Evolutionary conservation across 2,329 filamentous ascomycete species (phyloP).

Genomic region (Magnaporthiopsis rhizophila): DNA sequence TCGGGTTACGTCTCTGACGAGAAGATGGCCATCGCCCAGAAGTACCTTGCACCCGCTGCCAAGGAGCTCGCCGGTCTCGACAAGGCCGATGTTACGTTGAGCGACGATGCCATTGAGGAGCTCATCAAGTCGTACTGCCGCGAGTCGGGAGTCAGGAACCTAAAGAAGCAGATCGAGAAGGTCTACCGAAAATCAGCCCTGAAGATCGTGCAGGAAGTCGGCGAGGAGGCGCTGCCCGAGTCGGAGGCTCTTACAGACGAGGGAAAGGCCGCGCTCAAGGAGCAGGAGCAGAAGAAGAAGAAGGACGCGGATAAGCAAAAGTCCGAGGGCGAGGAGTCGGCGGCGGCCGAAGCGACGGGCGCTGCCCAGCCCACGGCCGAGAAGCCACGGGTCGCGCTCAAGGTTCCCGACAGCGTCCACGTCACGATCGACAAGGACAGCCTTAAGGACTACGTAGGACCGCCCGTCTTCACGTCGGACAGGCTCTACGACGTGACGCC

Average conservation of each 20-base stretch:
- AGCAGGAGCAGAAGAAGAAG: constrained; percentile 50
- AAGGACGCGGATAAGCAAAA: constrained; percentile 20
- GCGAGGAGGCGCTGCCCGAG: constrained; percentile 75
- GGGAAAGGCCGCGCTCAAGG: constrained; percentile 69
- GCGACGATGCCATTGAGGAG: constrained; percentile 83
- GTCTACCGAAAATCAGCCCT: constrained; percentile 95
- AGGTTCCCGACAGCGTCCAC: constrained; percentile 80
- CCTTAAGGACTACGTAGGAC: constrained; percentile 92
- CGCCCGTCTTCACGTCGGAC: constrained; percentile 91
- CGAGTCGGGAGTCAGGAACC: constrained; percentile 90
- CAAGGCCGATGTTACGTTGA: constrained; percentile 81
- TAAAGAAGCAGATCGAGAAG: constrained; percentile 99
- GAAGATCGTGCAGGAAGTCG: constrained; percentile 93
- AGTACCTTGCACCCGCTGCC: constrained; percentile 87
- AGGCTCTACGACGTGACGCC: constrained; percentile 90
- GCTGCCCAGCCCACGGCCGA: constrained; percentile 49
- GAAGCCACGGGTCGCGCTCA: constrained; percentile 64
- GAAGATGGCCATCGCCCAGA: constrained; percentile 96
- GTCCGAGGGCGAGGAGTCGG: constrained; percentile 11
- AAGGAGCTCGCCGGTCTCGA: constrained; percentile 89
- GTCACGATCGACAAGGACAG: constrained; percentile 83
- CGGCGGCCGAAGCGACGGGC: constrained; percentile 20
- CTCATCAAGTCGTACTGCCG: constrained; percentile 98
- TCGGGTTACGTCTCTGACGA: constrained; percentile 96
- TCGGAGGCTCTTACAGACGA: constrained; percentile 77